Evolutionary conservation across 2,329 filamentous ascomycete genomes (phyloP).

Genomic region (Rutstroemia sp.): DNA sequence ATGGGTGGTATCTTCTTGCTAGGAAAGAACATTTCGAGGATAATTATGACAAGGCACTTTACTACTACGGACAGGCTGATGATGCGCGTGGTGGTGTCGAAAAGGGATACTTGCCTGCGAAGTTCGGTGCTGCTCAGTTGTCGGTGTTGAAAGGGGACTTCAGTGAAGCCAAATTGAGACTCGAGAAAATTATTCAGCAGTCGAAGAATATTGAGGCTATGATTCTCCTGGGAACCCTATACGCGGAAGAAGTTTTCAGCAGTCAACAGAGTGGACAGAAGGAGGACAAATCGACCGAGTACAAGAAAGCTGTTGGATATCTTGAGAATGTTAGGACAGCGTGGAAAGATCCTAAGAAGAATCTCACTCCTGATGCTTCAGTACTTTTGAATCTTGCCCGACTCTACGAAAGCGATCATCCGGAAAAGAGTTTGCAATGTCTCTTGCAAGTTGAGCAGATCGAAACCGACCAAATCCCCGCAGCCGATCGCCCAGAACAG

Average conservation of each 20-base stretch:
- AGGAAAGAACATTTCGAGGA: constrained; percentile 83
- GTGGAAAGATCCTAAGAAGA: constrained; percentile 92
- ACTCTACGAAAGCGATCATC: constrained; percentile 77
- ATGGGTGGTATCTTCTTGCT: constrained; percentile 93
- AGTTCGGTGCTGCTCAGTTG: constrained; percentile 88
- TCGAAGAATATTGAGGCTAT: constrained; percentile 81
- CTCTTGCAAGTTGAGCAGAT: constrained; percentile 87
- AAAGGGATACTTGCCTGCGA: constrained; percentile 83
- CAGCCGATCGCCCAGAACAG: constrained; percentile 57
- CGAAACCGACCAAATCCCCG: constrained; percentile 70
- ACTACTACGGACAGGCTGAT: constrained; percentile 86
- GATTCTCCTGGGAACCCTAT: constrained; percentile 82
- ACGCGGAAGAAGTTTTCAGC: constrained; percentile 88
- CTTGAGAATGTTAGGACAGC: constrained; percentile 77
- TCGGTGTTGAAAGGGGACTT: constrained; percentile 77
- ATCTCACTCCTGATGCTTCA: constrained; percentile 70
- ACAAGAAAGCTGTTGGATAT: constrained; percentile 77
- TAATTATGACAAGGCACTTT: constrained; percentile 65
- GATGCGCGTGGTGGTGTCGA: constrained; percentile 89
- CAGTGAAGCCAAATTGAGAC: constrained; percentile 82
- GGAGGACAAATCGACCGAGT: constrained; percentile 80
- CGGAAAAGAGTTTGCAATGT: constrained; percentile 88
- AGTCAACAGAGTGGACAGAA: constrained; percentile 63
- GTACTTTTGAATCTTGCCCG: constrained; percentile 88
- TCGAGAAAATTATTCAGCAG: constrained; percentile 91